Conservation (phyloP, 192 early-diverging fungal species). For the Lobosporangium transversale region DNA sequence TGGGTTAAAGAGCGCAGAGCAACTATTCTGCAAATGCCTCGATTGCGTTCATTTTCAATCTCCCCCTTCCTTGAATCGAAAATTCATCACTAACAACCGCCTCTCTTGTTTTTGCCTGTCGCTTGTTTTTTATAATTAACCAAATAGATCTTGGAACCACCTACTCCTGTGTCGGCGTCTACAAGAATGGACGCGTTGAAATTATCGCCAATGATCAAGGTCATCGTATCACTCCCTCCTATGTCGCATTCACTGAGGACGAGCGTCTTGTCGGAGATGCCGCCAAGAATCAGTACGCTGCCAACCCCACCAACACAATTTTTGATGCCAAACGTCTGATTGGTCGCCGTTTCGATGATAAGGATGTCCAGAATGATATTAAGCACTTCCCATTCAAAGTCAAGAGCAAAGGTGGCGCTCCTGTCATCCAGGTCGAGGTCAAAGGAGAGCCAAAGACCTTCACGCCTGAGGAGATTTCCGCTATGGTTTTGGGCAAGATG, state of each 20-base stretch:
- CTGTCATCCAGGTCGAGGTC: conserved; percentile 80
- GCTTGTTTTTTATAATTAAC: too few relatives aligned
- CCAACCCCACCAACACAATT: conserved; percentile 90
- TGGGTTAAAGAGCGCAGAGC: too few relatives aligned
- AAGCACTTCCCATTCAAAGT: conserved; percentile 96
- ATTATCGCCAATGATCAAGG: conserved; percentile 98
- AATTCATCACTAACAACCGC: too few relatives aligned
- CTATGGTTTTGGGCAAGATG: conserved; percentile 93
- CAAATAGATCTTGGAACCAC: conserved; percentile 89
- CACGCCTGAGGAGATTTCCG: conserved; percentile 93
- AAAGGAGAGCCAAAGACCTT: conserved; percentile 89
- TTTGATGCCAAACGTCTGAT: conserved; percentile 94
- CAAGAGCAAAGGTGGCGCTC: conserved; percentile 81
- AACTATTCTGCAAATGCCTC: too few relatives aligned
- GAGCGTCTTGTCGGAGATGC: conserved; percentile 93
- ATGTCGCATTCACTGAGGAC: conserved; percentile 90
- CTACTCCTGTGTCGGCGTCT: conserved; percentile 92
- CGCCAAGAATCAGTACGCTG: conserved; percentile 92
- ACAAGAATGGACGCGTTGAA: conserved; percentile 92
- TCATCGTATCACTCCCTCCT: conserved; percentile 93
- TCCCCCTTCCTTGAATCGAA: too few relatives aligned
- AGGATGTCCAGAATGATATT: conserved; percentile 91
- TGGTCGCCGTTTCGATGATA: conserved; percentile 87
- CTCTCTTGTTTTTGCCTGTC: too few relatives aligned
- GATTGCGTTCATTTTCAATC: too few relatives aligned